Conservation (phyloP, 345 rosid genomes). For the Sonneratia caseolaris region DNA sequence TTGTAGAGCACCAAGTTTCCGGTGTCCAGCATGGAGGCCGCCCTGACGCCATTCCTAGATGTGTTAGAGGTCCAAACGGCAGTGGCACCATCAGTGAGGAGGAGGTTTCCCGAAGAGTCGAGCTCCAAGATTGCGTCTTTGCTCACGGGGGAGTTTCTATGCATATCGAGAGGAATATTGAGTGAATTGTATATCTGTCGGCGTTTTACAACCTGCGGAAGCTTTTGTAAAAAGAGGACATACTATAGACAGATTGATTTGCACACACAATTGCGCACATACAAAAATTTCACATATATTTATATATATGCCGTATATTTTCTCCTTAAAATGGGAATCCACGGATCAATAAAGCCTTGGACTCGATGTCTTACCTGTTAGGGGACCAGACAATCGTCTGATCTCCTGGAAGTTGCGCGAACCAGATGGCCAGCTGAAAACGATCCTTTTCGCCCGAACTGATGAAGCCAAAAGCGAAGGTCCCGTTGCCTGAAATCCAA, state of each 20-base stretch:
- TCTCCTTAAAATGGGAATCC: neutral
- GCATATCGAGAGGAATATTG: constrained; percentile 31
- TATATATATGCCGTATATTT: neutral
- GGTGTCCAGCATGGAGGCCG: constrained; percentile 60
- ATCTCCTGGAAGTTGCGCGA: constrained; percentile 68
- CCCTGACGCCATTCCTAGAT: constrained; percentile 34
- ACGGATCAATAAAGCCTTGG: neutral
- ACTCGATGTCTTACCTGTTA: constrained; percentile 33
- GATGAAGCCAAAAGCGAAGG: constrained; percentile 76
- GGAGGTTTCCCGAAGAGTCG: constrained; percentile 58
- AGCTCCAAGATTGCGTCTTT: constrained; percentile 59
- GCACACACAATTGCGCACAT: constrained; percentile 1
- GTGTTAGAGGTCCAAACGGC: constrained; percentile 73
- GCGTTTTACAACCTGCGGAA: constrained; percentile 31
- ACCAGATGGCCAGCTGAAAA: constrained; percentile 62
- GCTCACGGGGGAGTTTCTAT: constrained; percentile 76
- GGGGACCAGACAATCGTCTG: constrained; percentile 74
- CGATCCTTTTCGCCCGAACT: constrained; percentile 16
- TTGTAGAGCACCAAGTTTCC: constrained; percentile 69
- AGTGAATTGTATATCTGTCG: constrained; percentile 15
- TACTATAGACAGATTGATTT: constrained; percentile 8
- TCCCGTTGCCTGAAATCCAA: constrained; percentile 65
- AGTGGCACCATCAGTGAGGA: constrained; percentile 40
- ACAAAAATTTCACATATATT: neutral
- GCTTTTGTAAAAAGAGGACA: constrained; percentile 18